Conservation (phyloP, 2,329 filamentous ascomycete genomes). For the Diaporthe vaccinii region DNA sequence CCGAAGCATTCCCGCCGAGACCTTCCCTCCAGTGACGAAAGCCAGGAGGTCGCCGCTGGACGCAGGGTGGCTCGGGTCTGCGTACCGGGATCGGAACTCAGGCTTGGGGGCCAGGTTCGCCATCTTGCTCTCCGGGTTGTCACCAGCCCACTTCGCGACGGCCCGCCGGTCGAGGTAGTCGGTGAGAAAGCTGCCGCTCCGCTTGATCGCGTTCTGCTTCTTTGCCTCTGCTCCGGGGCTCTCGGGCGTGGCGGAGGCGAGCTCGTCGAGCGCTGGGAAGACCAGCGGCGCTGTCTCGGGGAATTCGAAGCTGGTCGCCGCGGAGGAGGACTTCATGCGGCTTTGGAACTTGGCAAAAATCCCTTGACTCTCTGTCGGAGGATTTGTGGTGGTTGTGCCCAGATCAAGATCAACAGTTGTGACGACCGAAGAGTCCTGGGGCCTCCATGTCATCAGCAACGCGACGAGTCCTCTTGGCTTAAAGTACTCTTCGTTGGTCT, state of each 20-base stretch:
- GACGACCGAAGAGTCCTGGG: constrained; percentile 50
- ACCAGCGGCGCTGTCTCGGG: constrained; percentile 63
- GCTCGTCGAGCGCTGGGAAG: constrained; percentile 59
- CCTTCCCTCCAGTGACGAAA: constrained; percentile 45
- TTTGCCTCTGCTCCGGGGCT: constrained; percentile 41
- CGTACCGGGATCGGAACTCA: constrained; percentile 47
- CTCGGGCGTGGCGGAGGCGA: constrained; percentile 39
- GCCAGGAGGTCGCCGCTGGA: constrained; percentile 46
- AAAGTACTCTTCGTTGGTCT: constrained; percentile 69
- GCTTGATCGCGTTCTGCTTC: constrained; percentile 42
- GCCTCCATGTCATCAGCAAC: constrained; percentile 66
- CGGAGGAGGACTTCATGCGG: constrained; percentile 54
- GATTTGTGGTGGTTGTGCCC: constrained; percentile 49
- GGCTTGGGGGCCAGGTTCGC: constrained; percentile 45
- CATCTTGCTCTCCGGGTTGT: constrained; percentile 40
- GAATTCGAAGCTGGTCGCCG: constrained; percentile 55
- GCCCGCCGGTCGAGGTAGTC: constrained; percentile 44
- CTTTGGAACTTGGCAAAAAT: constrained; percentile 47
- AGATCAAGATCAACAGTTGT: constrained; percentile 51
- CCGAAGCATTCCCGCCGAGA: neutral
- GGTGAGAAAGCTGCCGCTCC: constrained; percentile 44
- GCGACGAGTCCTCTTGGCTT: constrained; percentile 66
- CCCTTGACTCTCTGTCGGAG: constrained; percentile 42
- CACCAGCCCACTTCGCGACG: constrained; percentile 43
- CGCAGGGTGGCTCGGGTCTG: constrained; percentile 47